A percentile compares a stretch with the other conserved stretches of the same genome.
phyloP scores from a whole-genome alignment of 352 stramenopile genomes.

The Globisporangium emineosum region DNA sequence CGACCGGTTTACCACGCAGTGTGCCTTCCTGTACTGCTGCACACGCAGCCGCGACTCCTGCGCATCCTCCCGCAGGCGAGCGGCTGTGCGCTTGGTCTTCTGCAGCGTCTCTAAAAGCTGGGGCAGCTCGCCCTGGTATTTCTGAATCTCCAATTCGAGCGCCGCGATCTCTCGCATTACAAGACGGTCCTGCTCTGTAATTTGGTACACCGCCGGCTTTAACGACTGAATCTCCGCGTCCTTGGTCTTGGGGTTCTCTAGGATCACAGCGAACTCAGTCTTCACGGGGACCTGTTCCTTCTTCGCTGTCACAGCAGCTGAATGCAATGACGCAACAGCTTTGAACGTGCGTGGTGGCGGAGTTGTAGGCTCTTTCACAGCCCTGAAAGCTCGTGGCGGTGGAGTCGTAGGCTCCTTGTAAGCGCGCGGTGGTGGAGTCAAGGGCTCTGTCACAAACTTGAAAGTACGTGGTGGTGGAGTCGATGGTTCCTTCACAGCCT shows the following conservation, averaged over 20 bases:
- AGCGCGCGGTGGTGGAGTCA: neutral
- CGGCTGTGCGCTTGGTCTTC: slow-evolving; percentile 26
- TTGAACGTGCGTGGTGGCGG: neutral
- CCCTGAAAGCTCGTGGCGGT: neutral
- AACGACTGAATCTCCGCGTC: neutral
- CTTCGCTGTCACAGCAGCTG: neutral
- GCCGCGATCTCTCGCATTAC: slow-evolving; percentile 43
- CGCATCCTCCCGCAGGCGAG: slow-evolving; percentile 29
- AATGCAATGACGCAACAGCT: neutral
- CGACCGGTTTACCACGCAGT: slow-evolving; percentile 37
- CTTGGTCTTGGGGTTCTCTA: neutral
- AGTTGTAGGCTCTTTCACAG: neutral
- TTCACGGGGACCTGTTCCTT: neutral
- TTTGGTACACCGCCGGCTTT: slow-evolving; percentile 29
- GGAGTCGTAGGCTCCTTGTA: neutral
- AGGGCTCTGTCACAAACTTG: neutral
- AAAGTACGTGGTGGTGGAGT: neutral
- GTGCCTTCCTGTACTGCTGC: slow-evolving; percentile 44
- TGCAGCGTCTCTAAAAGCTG: slow-evolving; percentile 40
- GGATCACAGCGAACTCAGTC: neutral
- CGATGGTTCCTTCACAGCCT: neutral
- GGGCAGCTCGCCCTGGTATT: slow-evolving; percentile 46
- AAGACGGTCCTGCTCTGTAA: slow-evolving; percentile 29
- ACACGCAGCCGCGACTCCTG: slow-evolving; percentile 38
- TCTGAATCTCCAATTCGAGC: slow-evolving; percentile 40